Evolutionary conservation across 306 rosid genomes (phyloP).

Genomic region (Trifolium dubium): DNA sequence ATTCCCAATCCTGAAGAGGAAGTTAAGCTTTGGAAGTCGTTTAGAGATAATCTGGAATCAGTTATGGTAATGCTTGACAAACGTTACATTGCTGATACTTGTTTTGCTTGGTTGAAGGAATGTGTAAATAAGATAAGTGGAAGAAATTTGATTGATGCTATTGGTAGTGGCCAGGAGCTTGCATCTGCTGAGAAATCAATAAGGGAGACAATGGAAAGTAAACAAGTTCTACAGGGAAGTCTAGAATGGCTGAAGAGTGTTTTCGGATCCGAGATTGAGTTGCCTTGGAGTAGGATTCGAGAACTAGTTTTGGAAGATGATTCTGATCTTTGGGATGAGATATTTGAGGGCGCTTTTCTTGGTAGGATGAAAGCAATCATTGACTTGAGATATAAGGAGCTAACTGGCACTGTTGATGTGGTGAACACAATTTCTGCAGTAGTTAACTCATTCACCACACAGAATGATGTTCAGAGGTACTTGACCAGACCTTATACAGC

Average conservation of each 20-base stretch:
- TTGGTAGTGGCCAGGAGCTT: conserved; percentile 74
- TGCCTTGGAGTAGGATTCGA: conserved; percentile 94
- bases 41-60: conserved; percentile 76
- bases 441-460: conserved; percentile 44
- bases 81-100: conserved; percentile 67
- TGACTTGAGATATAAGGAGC: conserved; percentile 62
- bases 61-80: conserved; percentile 76
- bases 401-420: conserved; percentile 58
- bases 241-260: conserved; percentile 95
- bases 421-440: conserved; percentile 52
- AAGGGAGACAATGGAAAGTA: conserved; percentile 92
- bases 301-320: conserved; percentile 94
- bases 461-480: conserved; percentile 60
- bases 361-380: conserved; percentile 80
- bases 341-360: conserved; percentile 79
- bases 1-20: conserved; percentile 96
- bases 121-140: conserved; percentile 78
- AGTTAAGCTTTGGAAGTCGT: conserved; percentile 89
- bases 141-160: conserved; percentile 70
- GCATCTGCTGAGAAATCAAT: conserved; percentile 88
- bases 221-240: conserved; percentile 85
- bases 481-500: conserved; percentile 59
- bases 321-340: conserved; percentile 92
- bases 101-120: conserved; percentile 78
- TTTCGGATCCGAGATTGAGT: conserved; percentile 90